Base-by-base conservation (phyloP, 306 rosid species). In the Cucurbita ficifolia region DNA sequence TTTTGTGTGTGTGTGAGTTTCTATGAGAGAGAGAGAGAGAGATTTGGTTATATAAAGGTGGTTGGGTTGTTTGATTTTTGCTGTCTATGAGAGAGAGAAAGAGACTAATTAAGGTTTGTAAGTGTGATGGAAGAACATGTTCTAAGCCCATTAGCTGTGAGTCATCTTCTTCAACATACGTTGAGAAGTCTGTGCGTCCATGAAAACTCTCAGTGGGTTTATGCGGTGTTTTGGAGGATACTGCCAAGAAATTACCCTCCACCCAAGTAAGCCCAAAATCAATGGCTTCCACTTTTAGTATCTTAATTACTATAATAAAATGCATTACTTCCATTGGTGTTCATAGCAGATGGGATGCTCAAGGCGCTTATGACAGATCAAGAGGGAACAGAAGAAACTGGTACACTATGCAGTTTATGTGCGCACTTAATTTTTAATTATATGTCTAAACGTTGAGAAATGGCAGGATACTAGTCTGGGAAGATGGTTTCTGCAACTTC, bases 361-460 rank as follows among this genome's bases (percentile, higher is more conserved):
- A 86, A 77, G 97, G 89, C 60, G 91, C 89, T 64, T 90, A 86
- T 75, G 98, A 93, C 73, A 87, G 94, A 86, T 90, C 98, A 77
- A 90, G 98, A 88, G 97, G 97, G 73, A 93, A 93, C 86, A 88
- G 98, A 82, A 93, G 97, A 82, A 93, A 93, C 78, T 93, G 98
- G 98, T 93, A 39, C 17, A 16, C 17, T 5, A 6, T 39, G 42
- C 42, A 39, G 42, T 39, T 39, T 29, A 29, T 29, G 33, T 29
- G 33, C 33, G 33, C 33, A 29, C 33, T 29, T 29, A 29, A 29
- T 29, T 29, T 29, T 29, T 29, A 29, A 29, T 29, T 29, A 29
- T 29, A 29, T 29, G 33, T 29, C 33, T 29, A 29, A 29, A 29
- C 42, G 42, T 39, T 39, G 42, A 39, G 42, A 39, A 39, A 39